Percentiles rank a stretch among this genome's conserved stretches.
Conservation (phyloP, 1,284 basidiomycete genomes). For the Marasmius tenuissimus region DNA sequence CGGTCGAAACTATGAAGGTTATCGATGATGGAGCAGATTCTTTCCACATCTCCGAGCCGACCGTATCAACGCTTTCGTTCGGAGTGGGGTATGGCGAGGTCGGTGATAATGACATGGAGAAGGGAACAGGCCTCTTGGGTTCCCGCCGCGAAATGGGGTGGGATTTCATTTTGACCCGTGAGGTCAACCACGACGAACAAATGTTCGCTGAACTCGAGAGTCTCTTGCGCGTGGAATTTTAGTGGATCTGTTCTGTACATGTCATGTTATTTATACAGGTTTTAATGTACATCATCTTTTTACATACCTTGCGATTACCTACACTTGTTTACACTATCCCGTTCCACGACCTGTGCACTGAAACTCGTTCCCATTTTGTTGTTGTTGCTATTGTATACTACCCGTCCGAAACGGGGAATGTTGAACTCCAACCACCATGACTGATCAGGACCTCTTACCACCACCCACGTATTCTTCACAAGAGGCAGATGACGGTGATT, state of each 20-base stretch:
- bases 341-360: neutral
- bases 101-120: slow-evolving; percentile 61
- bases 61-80: slow-evolving; percentile 60
- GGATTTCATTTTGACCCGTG: slow-evolving; percentile 65
- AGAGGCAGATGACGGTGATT: slow-evolving; percentile 27
- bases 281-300: neutral
- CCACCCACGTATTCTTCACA: slow-evolving; percentile 48
- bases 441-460: slow-evolving; percentile 32
- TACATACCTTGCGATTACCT: slow-evolving; percentile 10
- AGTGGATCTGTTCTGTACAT: slow-evolving; percentile 12
- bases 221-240: slow-evolving; percentile 61
- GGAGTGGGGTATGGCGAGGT: slow-evolving; percentile 78
- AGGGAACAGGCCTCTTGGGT: slow-evolving; percentile 74
- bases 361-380: neutral
- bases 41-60: slow-evolving; percentile 63
- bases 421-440: slow-evolving; percentile 27
- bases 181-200: slow-evolving; percentile 56
- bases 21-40: slow-evolving; percentile 79
- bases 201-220: slow-evolving; percentile 78
- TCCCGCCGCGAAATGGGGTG: slow-evolving; percentile 70
- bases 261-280: slow-evolving; percentile 10
- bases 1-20: slow-evolving; percentile 83
- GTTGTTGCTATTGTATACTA: neutral
- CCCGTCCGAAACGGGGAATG: no score
- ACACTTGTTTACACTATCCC: neutral